Percentiles rank a stretch among this genome's conserved stretches.
Evolutionary conservation across 805 yeast genomes (phyloP).

Genomic region (Scheffersomyces stipitis): DNA sequence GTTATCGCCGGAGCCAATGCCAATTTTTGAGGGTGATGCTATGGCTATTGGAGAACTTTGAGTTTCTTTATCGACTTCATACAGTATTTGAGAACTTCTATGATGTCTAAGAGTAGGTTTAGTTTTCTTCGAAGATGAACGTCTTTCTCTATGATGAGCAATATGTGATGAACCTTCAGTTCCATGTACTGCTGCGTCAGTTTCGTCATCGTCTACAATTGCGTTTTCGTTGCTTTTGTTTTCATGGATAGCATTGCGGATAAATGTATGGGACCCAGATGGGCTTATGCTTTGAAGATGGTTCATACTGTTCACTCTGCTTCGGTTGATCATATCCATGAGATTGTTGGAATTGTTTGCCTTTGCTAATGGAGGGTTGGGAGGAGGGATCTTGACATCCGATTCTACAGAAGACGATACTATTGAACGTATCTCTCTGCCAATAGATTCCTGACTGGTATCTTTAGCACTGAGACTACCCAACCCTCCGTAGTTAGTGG

Average conservation of each 20-base stretch:
- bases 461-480: neutral
- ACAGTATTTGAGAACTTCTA: neutral
- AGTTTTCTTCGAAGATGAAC: neutral
- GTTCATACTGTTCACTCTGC: slow-evolving; percentile 16
- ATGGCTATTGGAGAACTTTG: neutral
- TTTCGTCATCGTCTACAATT: slow-evolving; percentile 22
- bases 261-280: neutral
- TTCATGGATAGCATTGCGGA: neutral
- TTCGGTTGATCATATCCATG: slow-evolving; percentile 20
- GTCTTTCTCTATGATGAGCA: too few relatives aligned
- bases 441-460: slow-evolving; percentile 9
- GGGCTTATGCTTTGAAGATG: slow-evolving; percentile 6
- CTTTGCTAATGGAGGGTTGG: too few relatives aligned
- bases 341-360: slow-evolving; percentile 10
- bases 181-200: slow-evolving; percentile 1
- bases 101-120: neutral
- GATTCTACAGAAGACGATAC: neutral
- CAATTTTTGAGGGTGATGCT: neutral
- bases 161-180: too few relatives aligned
- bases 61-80: neutral
- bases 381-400: neutral
- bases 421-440: neutral
- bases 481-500: slow-evolving; percentile 34
- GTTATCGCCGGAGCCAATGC: neutral
- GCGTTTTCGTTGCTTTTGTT: slow-evolving; percentile 22